Percentiles rank a stretch among this genome's conserved stretches.
Evolutionary conservation across 352 stramenopile species (phyloP).

Genomic region (Phytophthora capsici): DNA sequence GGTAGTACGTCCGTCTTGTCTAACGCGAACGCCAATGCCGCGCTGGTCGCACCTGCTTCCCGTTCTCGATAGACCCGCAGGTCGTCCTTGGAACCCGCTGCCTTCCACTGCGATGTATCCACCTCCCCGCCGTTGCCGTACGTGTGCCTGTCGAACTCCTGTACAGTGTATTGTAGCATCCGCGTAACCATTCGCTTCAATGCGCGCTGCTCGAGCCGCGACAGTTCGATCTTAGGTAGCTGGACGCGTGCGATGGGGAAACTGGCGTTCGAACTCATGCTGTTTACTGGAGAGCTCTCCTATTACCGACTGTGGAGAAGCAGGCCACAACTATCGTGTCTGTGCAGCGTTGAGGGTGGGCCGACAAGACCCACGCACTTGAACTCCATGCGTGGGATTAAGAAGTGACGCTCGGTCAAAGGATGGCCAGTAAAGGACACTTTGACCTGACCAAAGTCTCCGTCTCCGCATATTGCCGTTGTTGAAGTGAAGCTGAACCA

Average conservation of each 20-base stretch:
- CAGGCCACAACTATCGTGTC: not conserved
- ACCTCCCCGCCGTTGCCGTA: conserved; percentile 25
- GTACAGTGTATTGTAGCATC: conserved; percentile 41
- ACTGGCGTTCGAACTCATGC: conserved; percentile 13
- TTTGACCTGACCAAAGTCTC: too few relatives aligned
- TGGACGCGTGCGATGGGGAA: conserved; percentile 40
- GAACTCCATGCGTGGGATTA: conserved; percentile 6
- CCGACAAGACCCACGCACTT: conserved; percentile 7
- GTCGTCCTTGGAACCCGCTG: conserved; percentile 21
- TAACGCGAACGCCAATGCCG: conserved; percentile 16
- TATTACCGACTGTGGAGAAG: conserved; percentile 13
- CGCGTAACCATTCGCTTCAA: conserved; percentile 29
- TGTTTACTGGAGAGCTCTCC: not conserved
- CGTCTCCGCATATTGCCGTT: too few relatives aligned
- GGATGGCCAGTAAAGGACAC: too few relatives aligned
- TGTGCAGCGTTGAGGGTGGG: conserved; percentile 5
- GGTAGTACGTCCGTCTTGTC: conserved; percentile 12
- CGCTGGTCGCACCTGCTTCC: conserved; percentile 18
- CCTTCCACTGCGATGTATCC: conserved; percentile 43
- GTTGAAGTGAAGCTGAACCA: conserved; percentile 9
- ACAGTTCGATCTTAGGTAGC: conserved; percentile 33
- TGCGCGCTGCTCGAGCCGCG: conserved; percentile 19
- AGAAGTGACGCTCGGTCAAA: conserved; percentile 1
- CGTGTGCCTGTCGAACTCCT: conserved; percentile 41
- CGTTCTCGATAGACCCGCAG: conserved; percentile 28